These are phyloP conservation scores for Groenewaldozyma auringiensis DNA, from an alignment of 1,139 yeast species.

Conservation along the genomic window DNA sequence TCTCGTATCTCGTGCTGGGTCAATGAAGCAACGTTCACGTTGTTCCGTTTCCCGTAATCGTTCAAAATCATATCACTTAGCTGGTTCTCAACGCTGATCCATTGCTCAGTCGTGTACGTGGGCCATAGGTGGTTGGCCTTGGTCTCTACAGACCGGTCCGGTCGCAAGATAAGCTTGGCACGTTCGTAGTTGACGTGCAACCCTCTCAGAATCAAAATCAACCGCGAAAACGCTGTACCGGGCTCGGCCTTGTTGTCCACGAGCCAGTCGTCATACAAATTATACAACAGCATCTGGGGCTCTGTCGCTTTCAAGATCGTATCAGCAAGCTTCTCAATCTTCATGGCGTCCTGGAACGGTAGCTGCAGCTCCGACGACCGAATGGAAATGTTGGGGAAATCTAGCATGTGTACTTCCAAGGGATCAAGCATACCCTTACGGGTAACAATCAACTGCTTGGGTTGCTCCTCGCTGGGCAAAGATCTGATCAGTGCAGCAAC, in stretches of 20 bases:
- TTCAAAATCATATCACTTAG: slow-evolving; percentile 78
- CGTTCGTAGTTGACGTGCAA: slow-evolving; percentile 69
- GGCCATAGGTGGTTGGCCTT: slow-evolving; percentile 93
- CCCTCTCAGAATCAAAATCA: slow-evolving; percentile 72
- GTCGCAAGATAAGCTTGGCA: slow-evolving; percentile 66
- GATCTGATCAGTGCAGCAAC: slow-evolving; percentile 87
- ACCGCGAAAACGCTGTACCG: slow-evolving; percentile 87
- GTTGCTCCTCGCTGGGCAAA: slow-evolving; percentile 88
- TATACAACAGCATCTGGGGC: slow-evolving; percentile 87
- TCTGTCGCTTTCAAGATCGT: slow-evolving; percentile 80
- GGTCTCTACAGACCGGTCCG: slow-evolving; percentile 62
- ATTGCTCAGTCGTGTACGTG: slow-evolving; percentile 72
- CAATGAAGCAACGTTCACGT: slow-evolving; percentile 75
- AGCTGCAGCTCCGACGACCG: slow-evolving; percentile 83
- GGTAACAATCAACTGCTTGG: slow-evolving; percentile 83
- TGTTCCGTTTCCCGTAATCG: slow-evolving; percentile 80
- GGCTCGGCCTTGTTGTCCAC: slow-evolving; percentile 48
- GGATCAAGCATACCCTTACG: slow-evolving; percentile 93
- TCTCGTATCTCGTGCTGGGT: slow-evolving; percentile 94
- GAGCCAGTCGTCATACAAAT: slow-evolving; percentile 93
- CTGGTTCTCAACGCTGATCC: slow-evolving; percentile 85
- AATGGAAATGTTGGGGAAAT: slow-evolving; percentile 86
- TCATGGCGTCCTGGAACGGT: slow-evolving; percentile 84
- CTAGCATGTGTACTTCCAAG: slow-evolving; percentile 91
- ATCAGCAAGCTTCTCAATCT: slow-evolving; percentile 72